These are phyloP conservation scores for Phytopythium chamaehyphon DNA, from an alignment of 352 stramenopile species.

Conservation along the genomic window DNA sequence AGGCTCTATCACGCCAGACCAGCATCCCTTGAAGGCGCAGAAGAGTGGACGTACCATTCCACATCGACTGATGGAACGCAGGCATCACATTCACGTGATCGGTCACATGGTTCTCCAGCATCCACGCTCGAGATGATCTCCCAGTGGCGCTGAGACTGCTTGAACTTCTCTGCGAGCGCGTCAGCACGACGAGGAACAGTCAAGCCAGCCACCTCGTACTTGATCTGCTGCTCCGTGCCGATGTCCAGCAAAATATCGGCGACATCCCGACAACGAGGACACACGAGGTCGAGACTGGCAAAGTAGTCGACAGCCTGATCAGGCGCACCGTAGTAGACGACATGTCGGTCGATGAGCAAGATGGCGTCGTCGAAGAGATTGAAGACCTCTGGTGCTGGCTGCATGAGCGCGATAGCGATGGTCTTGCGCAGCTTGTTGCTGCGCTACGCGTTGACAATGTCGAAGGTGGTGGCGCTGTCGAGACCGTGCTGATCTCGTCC, in stretches of 20 bases:
- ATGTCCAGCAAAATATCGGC: slow-evolving; percentile 27
- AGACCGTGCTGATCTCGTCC: slow-evolving; percentile 53
- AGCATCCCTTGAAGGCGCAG: slow-evolving; percentile 51
- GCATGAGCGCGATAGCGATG: slow-evolving; percentile 61
- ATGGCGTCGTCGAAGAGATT: slow-evolving; percentile 66
- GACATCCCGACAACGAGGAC: slow-evolving; percentile 24
- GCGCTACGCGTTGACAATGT: slow-evolving; percentile 33
- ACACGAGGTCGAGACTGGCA: slow-evolving; percentile 26
- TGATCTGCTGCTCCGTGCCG: slow-evolving; percentile 22
- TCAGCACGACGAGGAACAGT: neutral
- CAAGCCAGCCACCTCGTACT: slow-evolving; percentile 9
- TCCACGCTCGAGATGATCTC: slow-evolving; percentile 22
- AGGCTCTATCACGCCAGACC: slow-evolving; percentile 37
- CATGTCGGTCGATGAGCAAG: slow-evolving; percentile 65
- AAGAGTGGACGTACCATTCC: slow-evolving; percentile 22
- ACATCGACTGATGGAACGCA: slow-evolving; percentile 32
- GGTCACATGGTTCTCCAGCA: slow-evolving; percentile 13
- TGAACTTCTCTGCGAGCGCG: slow-evolving; percentile 24
- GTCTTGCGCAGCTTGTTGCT: slow-evolving; percentile 25
- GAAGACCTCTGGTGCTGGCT: slow-evolving; percentile 89
- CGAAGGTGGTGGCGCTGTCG: slow-evolving; percentile 49
- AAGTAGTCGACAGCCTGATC: slow-evolving; percentile 26
- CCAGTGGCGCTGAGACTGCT: slow-evolving; percentile 24
- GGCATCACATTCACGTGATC: slow-evolving; percentile 13
- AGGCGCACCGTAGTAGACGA: slow-evolving; percentile 73